Evolutionary conservation across 306 rosid genomes (phyloP), one percentile per base, ranked within the genome.

Genomic region (Vicia villosa): DNA sequence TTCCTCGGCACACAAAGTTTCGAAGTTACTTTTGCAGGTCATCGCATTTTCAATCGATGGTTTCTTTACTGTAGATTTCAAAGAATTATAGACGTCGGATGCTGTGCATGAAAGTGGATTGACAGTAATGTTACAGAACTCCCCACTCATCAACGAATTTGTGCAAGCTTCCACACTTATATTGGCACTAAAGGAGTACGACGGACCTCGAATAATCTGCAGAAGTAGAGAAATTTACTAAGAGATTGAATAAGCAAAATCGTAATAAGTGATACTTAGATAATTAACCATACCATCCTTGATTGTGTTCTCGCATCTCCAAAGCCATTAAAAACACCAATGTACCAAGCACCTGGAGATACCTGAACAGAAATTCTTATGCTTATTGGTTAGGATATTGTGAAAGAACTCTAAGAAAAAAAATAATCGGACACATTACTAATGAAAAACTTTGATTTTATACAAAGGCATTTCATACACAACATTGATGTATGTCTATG

Each of bases 301-400:
- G 96, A 87, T 66, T 94, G 99, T 26, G 99, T 87, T 79, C 97
- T 86, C 50, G 88, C 58, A 49, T 88, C 66, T 77, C 97, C 99
- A 64, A 91, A 80, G 74, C 99, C 99, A 52, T 94, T 94, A 88
- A 94, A 94, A 68, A 94, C 82, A 70, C 99, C 99, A 55, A 94
- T 84, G 77, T 88, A 91, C 92, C 96, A 94, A 73, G 83, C 91
- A 62, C 99, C 99, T 75, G 97, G 85, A 83, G 96, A 79, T 84
- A 94, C 91, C 99, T 94, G 87, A 77, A 84, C 42, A 77, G 75
- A 26, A 79, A 50, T 43, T 68, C 46, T 66, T 49, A 40, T 52
- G 57, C 75, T 83, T 65, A 74, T 34, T 67, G 42, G 47, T 64
- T 37, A 60, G 45, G 41, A 61, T 8, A 59, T 17, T 75, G 17